A percentile compares a stretch with the other conserved stretches of the same genome.
Conservation (phyloP, 139 green algal species). For the Chara braunii region DNA sequence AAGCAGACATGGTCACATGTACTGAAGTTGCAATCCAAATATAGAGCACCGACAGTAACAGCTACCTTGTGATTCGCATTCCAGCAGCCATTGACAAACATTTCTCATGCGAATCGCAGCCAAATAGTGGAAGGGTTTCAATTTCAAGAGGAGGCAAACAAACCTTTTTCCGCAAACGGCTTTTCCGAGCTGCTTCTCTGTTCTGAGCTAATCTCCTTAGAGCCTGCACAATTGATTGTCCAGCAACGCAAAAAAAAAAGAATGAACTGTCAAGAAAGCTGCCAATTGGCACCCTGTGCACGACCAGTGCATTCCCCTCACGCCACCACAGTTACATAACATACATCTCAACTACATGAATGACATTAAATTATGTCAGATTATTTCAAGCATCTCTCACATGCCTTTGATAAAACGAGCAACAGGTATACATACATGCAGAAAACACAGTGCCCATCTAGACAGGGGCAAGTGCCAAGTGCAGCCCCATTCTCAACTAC, state of each 20-base stretch:
- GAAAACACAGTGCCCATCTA: no score
- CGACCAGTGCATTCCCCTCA: no score
- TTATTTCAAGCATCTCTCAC: no score
- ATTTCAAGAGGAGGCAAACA: background rate
- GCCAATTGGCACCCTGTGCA: background rate
- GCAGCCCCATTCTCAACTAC: no score
- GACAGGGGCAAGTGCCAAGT: no score
- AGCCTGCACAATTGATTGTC: constrained; percentile 5
- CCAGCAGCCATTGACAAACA: background rate
- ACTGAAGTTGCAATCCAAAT: background rate
- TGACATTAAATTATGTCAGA: no score
- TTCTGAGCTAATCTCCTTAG: constrained; percentile 34
- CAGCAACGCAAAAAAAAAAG: background rate
- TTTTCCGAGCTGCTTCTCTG: constrained; percentile 32
- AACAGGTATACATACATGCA: no score
- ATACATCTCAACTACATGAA: no score
- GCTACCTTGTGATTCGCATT: background rate
- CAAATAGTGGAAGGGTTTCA: background rate
- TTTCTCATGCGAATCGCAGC: background rate
- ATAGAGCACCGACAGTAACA: background rate
- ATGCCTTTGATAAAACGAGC: no score
- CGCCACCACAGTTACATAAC: no score
- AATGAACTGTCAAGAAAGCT: background rate
- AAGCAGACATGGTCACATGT: constrained; percentile 2
- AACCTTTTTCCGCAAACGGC: constrained; percentile 35